A percentile compares a stretch with the other conserved stretches of the same genome.
phyloP scores from a whole-genome alignment of 2,329 filamentous ascomycete species.

The Diplocarpon rosae region DNA sequence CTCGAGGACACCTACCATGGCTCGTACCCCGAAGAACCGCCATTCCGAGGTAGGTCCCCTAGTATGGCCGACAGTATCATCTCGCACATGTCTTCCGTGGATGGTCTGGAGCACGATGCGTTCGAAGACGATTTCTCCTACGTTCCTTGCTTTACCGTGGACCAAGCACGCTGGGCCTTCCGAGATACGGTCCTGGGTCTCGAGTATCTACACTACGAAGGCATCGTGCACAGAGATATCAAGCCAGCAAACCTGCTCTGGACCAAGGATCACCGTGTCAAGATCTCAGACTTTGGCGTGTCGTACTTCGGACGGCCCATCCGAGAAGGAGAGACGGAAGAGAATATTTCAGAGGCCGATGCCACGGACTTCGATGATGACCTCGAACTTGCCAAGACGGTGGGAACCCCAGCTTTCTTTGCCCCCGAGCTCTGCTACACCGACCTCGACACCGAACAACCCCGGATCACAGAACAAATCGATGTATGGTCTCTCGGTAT shows the following conservation, averaged over 20 bases:
- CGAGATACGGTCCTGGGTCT: conserved; percentile 86
- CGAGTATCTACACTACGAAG: conserved; percentile 85
- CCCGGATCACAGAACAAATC: conserved; percentile 81
- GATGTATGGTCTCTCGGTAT: conserved; percentile 97
- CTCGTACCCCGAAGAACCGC: conserved; percentile 47
- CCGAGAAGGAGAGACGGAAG: conserved; percentile 68
- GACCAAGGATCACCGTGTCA: conserved; percentile 74
- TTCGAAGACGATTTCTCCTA: conserved; percentile 84
- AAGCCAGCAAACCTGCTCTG: conserved; percentile 86
- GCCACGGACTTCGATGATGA: conserved; percentile 84
- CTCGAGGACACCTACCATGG: conserved; percentile 73
- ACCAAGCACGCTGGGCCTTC: conserved; percentile 73
- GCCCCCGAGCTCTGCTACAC: conserved; percentile 93
- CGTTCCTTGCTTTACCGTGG: conserved; percentile 83
- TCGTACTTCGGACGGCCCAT: conserved; percentile 91
- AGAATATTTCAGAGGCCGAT: conserved; percentile 67
- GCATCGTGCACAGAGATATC: conserved; percentile 75
- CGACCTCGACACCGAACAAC: conserved; percentile 56
- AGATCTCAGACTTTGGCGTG: conserved; percentile 98
- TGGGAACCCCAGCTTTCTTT: conserved; percentile 95
- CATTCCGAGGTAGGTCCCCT: conserved; percentile 57
- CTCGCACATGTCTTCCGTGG: conserved; percentile 56
- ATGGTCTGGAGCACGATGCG: conserved; percentile 51
- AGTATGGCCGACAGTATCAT: conserved; percentile 72
- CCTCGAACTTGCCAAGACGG: conserved; percentile 93